Evolutionary conservation across 139 green algal species (phyloP), one percentile per base, ranked within the genome.

Genomic region (Tetradesmus obliquus): DNA sequence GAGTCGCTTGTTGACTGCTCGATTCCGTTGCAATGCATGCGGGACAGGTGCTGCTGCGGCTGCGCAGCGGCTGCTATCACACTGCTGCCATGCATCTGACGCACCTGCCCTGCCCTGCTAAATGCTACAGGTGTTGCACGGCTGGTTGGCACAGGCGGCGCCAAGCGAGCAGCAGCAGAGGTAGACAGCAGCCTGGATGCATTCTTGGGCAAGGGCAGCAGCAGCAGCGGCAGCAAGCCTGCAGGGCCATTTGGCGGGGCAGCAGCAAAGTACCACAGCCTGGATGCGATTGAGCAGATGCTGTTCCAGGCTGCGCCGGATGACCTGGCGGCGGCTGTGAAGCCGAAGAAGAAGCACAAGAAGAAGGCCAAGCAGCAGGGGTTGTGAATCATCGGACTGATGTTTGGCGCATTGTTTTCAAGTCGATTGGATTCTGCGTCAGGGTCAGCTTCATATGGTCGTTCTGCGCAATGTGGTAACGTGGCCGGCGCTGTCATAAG

Each of bases 261-360:
- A 54, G 60, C 60, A 60, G 84, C 58, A 32, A 53, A 81, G 32
- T 80, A 20, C 8, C 60, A 89, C 17, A 89, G 84, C 62, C 45
- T 80, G 32, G 84, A 89, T 22, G n/a, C 71, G 2, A 89, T 89
- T 58, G 84, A 89, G 60, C 84, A 89, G 62, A 82, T 89, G 24
- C 45, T 89, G 60, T 81, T 89, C 60, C 60, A 89, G 51, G 22
- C 20, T 19, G 62, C 84, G 0, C 60, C 84, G 7, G n/a, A 89
- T 22, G 84, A 89, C 13, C 32, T 89, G 32, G 15, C 60, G 51
- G 84, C 60, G 7, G 84, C 84, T 10, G 84, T 89, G 13, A 89
- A 89, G 55, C 45, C 60, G 32, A 88, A 88, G 58, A 89, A 89
- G 32, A 89, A 89, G 51, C 84, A 89, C 62, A 89, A 89, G 45